Base-by-base conservation (phyloP, 108 stramenopile species). In the Chaetoceros tenuissimus region DNA sequence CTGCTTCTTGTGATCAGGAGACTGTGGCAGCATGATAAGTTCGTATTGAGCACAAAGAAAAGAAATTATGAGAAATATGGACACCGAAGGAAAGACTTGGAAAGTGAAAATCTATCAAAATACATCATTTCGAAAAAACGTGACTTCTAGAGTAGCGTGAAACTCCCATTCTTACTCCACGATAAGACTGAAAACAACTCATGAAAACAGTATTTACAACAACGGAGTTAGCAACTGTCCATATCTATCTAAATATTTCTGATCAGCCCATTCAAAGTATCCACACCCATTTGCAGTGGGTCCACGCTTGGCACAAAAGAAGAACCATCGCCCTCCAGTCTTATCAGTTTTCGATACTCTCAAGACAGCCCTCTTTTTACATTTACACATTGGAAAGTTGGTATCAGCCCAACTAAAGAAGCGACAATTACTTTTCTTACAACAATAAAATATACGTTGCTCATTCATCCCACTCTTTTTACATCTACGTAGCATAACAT, bases 331-430 rank as follows among this genome's bases (percentile, higher is more conserved):
- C 0, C 82, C 82, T 44, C 76, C 78, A 28, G 68, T 75, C 7
- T 43, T 52, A 46, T 71, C 73, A 2, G 75, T 83, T 45, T 83
- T 83, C 0, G 73, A 74, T 26, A 80, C 57, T 0, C 76, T 58
- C 16, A 83, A 62, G 8, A 76, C 48, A 24, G 71, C 19, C 43
- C 66, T 77, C 13, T 21, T 53, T 13, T 64, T 51, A 51, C 76
- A 78, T 24, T 46, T 28, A 61, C 80, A 81, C 24, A 22, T 30
- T 0, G 81, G 69, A 51, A 80, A 74, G 19, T 61, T 48, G 0
- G 19, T 22, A 60, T 83, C 82, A n/a, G 82, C 82, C 82, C 82
- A 83, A 23, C 17, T 18, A 57, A 83, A 83, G 31, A 65, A 78
- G 2, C 71, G 64, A 55, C 79, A 80, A 18, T 56, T 57, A 44